Conservation (phyloP, 306 rosid genomes). For the Clitoria ternatea region DNA sequence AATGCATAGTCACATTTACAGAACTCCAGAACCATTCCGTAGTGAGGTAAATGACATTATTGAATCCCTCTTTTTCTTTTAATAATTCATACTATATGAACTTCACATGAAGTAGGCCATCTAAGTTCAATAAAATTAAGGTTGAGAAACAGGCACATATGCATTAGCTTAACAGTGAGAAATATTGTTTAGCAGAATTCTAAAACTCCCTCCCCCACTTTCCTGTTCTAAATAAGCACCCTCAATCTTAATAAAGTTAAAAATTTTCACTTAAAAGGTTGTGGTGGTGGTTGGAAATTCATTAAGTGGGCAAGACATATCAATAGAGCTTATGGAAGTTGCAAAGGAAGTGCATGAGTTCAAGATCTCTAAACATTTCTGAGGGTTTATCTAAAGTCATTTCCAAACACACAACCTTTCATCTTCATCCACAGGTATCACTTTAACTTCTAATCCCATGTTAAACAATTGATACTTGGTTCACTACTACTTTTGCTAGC, state of each 20-base stretch:
- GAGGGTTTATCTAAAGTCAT: constrained; percentile 82
- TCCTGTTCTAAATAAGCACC: background rate
- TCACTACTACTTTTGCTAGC: background rate
- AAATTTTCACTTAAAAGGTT: constrained; percentile 33
- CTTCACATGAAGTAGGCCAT: background rate
- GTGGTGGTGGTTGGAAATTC: constrained; percentile 90
- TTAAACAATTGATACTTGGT: background rate
- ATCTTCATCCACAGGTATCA: constrained; percentile 73
- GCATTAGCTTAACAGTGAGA: background rate
- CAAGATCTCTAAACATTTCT: constrained; percentile 53
- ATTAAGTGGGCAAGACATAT: constrained; percentile 82
- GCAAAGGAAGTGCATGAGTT: constrained; percentile 78
- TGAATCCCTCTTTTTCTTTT: background rate
- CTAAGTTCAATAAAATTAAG: background rate
- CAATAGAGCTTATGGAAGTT: constrained; percentile 72
- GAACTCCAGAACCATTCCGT: constrained; percentile 56
- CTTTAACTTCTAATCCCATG: background rate
- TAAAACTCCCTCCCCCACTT: too few species aligned
- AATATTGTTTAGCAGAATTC: background rate
- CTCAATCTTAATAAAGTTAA: background rate
- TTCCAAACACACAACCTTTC: constrained; percentile 56
- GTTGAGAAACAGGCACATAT: background rate
- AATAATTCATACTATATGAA: too few species aligned
- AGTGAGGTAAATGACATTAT: constrained; percentile 42
- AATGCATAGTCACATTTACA: constrained; percentile 74